Evolutionary conservation across 805 yeast species (phyloP).

Genomic region (Hanseniaspora singularis): DNA sequence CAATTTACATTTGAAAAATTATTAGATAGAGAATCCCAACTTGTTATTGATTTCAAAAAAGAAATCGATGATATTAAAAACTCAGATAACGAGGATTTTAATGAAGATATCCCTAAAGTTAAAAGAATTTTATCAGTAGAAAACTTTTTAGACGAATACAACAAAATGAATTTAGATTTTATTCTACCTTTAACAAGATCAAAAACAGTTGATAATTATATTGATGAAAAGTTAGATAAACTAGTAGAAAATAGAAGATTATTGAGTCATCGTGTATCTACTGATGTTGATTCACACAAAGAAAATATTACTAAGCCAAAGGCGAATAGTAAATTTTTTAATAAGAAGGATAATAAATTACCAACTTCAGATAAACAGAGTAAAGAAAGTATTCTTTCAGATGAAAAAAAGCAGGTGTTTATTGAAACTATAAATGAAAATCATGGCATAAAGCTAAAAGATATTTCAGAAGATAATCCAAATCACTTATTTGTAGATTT

Average conservation of each 20-base stretch:
- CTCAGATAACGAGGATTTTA: neutral
- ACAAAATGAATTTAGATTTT: neutral
- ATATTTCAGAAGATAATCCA: conserved; percentile 1
- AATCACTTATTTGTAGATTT: conserved; percentile 14
- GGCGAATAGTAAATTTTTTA: conserved; percentile 5
- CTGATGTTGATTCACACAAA: too few relatives aligned
- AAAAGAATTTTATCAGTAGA: neutral
- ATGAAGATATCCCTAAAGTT: neutral
- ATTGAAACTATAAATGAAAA: too few relatives aligned
- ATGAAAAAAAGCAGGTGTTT: too few relatives aligned
- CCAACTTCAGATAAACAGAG: neutral
- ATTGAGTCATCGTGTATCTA: neutral
- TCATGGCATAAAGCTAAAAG: too few relatives aligned
- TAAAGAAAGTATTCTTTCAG: too few relatives aligned
- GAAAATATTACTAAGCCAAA: neutral
- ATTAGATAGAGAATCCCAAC: conserved; percentile 2
- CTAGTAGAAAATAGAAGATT: neutral
- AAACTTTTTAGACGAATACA: neutral
- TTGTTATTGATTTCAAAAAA: neutral
- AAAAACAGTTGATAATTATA: neutral
- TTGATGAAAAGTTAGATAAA: neutral
- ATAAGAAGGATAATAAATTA: neutral
- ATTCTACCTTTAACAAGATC: conserved; percentile 1
- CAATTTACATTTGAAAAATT: neutral
- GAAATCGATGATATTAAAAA: neutral